phyloP scores from a whole-genome alignment of 1,139 yeast species.

The Debaryomyces sp. region DNA sequence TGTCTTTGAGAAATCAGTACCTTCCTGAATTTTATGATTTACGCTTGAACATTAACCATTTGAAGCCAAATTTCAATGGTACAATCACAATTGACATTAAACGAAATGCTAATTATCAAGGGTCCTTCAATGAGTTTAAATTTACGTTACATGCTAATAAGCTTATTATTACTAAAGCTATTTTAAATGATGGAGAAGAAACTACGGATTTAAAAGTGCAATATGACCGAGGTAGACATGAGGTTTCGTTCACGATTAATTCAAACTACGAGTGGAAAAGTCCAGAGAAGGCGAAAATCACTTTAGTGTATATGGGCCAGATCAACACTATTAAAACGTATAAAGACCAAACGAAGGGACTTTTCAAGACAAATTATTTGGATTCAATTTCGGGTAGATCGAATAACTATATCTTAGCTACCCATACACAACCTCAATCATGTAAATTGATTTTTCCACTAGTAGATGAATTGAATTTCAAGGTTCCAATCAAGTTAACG shows the following conservation, averaged over 20 bases:
- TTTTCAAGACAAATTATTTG: conserved; percentile 65
- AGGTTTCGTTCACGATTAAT: conserved; percentile 25
- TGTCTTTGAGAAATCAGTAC: conserved; percentile 31
- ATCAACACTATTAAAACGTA: conserved; percentile 57
- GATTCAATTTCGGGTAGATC: conserved; percentile 52
- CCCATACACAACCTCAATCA: conserved; percentile 71
- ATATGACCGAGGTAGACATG: conserved; percentile 43
- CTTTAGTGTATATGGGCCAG: conserved; percentile 51
- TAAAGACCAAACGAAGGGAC: conserved; percentile 62
- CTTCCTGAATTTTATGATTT: conserved; percentile 50
- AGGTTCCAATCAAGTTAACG: conserved; percentile 52
- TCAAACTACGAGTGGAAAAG: conserved; percentile 12
- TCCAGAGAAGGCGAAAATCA: conserved; percentile 4
- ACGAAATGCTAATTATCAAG: conserved; percentile 22
- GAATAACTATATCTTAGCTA: conserved; percentile 55
- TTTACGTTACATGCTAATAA: conserved; percentile 32
- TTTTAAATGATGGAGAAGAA: conserved; percentile 13
- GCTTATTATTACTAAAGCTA: conserved; percentile 31
- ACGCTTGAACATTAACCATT: conserved; percentile 44
- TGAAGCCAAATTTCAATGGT: conserved; percentile 61
- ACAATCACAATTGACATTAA: conserved; percentile 35
- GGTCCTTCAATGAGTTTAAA: conserved; percentile 25
- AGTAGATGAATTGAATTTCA: conserved; percentile 61
- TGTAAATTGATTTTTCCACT: conserved; percentile 66
- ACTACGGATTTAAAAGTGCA: conserved; percentile 28